Evolutionary conservation across 768 basidiomycete species (phyloP), one percentile per base, ranked within the genome.

Genomic region (Suillus luteus): DNA sequence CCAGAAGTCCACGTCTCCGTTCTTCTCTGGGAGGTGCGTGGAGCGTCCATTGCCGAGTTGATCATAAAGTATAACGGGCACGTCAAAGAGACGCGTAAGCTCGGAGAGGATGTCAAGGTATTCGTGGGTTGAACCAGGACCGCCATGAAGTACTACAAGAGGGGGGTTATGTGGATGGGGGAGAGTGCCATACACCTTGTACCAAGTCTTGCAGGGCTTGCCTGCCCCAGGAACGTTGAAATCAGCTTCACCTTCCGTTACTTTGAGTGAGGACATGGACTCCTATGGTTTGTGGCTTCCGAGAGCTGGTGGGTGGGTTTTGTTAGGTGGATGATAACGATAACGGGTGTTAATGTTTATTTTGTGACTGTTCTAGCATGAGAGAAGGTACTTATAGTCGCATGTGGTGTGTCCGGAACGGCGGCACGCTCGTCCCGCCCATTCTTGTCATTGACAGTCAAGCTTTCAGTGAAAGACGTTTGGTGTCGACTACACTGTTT

Each of bases 41-140:
- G 85, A 87, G 31, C 73, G 72, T n/a, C 84, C 85, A 62, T 73
- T 79, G 9, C 85, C 86, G 52, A 87, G 63, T 68, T 87, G 86
- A 69, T 85, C 84, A 72, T 87, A 86, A 54, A 85, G 67, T 46
- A 88, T 67, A 67, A 86, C 76, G 12, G 85, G 84, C 54, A 82
- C 83, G 37, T 66, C 55, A 61, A 75, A 68, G 11, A 70, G 66
- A 6, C 64, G 62, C 31, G 78, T 75, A 54, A 85, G 75, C 52
- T 81, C 79, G 44, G 76, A 70, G 65, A 82, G 66, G 43, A 75
- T 64, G 43, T 77, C 72, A 19, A 84, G 70, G 68, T 82, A 82
- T 48, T 77, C 70, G 62, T 81, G 79, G n/a, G 76, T 69, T 5
- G 75, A 66, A 2, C 86, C 85, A 14, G 85, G 85, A 9, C 85